Conservation (phyloP, 2,329 filamentous ascomycete genomes). For the Juglanconis oblonga region DNA sequence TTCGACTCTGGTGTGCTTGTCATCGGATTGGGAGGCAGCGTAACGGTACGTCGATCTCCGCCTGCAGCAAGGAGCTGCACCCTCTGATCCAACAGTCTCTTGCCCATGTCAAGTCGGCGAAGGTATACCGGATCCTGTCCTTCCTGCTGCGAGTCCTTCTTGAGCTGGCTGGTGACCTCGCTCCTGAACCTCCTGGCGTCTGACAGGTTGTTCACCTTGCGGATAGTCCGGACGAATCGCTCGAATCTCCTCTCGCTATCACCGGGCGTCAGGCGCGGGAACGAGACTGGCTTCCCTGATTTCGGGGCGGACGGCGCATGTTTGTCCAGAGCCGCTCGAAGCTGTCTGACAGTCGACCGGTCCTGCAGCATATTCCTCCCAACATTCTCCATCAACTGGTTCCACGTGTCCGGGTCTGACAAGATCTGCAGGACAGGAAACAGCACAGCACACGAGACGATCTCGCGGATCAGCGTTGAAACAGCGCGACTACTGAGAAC, state of each 20-base stretch:
- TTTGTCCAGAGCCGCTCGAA: slow-evolving; percentile 88
- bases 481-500: slow-evolving; percentile 80
- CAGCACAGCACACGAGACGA: slow-evolving; percentile 89
- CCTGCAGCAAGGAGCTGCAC: slow-evolving; percentile 76
- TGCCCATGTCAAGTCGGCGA: slow-evolving; percentile 86
- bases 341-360: slow-evolving; percentile 86
- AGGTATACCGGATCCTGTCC: slow-evolving; percentile 83
- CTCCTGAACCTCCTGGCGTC: slow-evolving; percentile 90
- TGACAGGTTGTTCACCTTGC: slow-evolving; percentile 85
- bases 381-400: slow-evolving; percentile 89
- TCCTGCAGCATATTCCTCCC: slow-evolving; percentile 88
- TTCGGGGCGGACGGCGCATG: slow-evolving; percentile 82
- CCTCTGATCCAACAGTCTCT: slow-evolving; percentile 83
- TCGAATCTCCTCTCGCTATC: slow-evolving; percentile 94
- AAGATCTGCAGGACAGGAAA: slow-evolving; percentile 76
- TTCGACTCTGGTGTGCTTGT: slow-evolving; percentile 48
- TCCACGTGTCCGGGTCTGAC: slow-evolving; percentile 94
- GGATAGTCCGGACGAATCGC: slow-evolving; percentile 84
- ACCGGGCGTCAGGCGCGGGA: slow-evolving; percentile 74
- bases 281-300: slow-evolving; percentile 60
- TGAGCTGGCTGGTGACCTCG: slow-evolving; percentile 87
- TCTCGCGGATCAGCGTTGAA: slow-evolving; percentile 76
- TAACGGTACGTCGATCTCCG: slow-evolving; percentile 45
- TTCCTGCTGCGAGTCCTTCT: slow-evolving; percentile 75
- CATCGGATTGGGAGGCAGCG: slow-evolving; percentile 23